These are phyloP conservation scores for Hordeum pubiflorum DNA, from an alignment of 202 grass and related monocot genomes.

Conservation along the genomic window DNA sequence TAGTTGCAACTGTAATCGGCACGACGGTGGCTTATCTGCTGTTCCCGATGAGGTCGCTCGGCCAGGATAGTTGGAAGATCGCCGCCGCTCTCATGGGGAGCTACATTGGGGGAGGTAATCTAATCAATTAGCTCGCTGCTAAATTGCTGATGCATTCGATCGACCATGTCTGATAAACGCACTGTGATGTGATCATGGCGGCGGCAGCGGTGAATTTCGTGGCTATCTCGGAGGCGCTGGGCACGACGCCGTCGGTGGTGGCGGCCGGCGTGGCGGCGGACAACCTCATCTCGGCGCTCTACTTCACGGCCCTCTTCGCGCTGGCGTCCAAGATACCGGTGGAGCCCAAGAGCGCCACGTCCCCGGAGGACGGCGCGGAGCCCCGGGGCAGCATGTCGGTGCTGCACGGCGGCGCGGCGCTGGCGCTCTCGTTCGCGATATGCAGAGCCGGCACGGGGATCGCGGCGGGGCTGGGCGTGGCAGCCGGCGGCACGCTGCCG, in stretches of 20 bases:
- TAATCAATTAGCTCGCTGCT: background rate
- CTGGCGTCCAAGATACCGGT: constrained; percentile 63
- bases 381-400: constrained; percentile 23
- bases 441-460: constrained; percentile 55
- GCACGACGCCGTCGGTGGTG: constrained; percentile 54
- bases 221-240: constrained; percentile 59
- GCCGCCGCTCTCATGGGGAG: constrained; percentile 92
- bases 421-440: constrained; percentile 69
- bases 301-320: constrained; percentile 70
- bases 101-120: constrained; percentile 83
- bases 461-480: constrained; percentile 33
- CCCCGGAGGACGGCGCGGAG: constrained; percentile 3
- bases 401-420: constrained; percentile 49
- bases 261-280: constrained; percentile 78
- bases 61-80: constrained; percentile 85
- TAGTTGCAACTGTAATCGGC: constrained; percentile 60
- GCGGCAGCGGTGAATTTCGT: constrained; percentile 78
- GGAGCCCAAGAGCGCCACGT: constrained; percentile 23
- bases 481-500: constrained; percentile 51
- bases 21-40: constrained; percentile 53
- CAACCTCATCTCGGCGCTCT: constrained; percentile 77
- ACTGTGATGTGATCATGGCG: background rate
- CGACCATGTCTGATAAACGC: background rate
- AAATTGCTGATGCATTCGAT: background rate
- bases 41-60: constrained; percentile 81